These are phyloP conservation scores for Saccharomycodes ludwigii DNA, from an alignment of 805 yeast genomes.

Conservation along the genomic window DNA sequence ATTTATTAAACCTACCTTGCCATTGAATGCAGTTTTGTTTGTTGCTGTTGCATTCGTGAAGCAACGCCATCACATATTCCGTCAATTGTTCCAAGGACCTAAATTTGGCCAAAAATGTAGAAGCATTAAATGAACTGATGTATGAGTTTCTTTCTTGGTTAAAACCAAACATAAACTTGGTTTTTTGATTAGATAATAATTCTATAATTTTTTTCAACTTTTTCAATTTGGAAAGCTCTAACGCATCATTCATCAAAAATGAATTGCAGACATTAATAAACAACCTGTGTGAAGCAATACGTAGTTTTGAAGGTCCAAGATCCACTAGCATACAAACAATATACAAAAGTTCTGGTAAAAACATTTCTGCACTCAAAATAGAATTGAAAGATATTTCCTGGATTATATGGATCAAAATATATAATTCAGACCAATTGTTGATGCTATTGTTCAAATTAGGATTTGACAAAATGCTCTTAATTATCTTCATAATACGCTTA, in stretches of 20 bases:
- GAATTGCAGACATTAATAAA: slow-evolving; percentile 60
- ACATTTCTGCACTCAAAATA: slow-evolving; percentile 44
- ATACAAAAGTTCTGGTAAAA: slow-evolving; percentile 59
- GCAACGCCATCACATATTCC: slow-evolving; percentile 33
- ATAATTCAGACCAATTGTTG: slow-evolving; percentile 57
- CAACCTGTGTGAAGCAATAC: slow-evolving; percentile 47
- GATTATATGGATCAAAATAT: slow-evolving; percentile 50
- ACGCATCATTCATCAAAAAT: slow-evolving; percentile 41
- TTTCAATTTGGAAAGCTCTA: slow-evolving; percentile 28
- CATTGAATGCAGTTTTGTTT: slow-evolving; percentile 38
- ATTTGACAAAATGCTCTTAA: slow-evolving; percentile 38
- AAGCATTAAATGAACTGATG: slow-evolving; percentile 22
- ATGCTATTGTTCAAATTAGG: slow-evolving; percentile 30
- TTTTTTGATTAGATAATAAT: slow-evolving; percentile 43
- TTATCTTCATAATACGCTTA: slow-evolving; percentile 39
- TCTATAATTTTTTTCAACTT: slow-evolving; percentile 34
- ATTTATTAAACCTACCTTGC: slow-evolving; percentile 54
- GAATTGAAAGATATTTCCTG: slow-evolving; percentile 64
- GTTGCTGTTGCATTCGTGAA: slow-evolving; percentile 38
- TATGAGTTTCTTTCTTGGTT: slow-evolving; percentile 38
- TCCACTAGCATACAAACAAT: slow-evolving; percentile 48
- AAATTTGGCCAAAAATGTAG: slow-evolving; percentile 28
- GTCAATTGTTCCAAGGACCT: slow-evolving; percentile 46
- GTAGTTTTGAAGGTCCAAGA: slow-evolving; percentile 40
- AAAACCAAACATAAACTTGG: slow-evolving; percentile 57